These are phyloP conservation scores for Apiospora rasikravindrae DNA, from an alignment of 2,329 filamentous ascomycete species.

Conservation along the genomic window DNA sequence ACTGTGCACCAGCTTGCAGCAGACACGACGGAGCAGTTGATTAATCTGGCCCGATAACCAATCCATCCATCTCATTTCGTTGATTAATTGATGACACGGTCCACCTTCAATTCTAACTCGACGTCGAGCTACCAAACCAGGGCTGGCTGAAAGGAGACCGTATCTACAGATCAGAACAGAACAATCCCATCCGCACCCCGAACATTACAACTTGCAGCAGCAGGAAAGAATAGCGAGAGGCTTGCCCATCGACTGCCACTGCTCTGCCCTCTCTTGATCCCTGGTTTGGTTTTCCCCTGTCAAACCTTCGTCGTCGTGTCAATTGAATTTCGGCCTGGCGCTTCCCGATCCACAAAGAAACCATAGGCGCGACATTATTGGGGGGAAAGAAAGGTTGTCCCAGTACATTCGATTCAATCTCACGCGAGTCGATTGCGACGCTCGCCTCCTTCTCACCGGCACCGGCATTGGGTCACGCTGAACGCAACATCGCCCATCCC, in stretches of 20 bases:
- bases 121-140: slow-evolving; percentile 14
- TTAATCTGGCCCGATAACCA: slow-evolving; percentile 9
- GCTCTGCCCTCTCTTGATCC: background rate
- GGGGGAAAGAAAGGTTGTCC: slow-evolving; percentile 3
- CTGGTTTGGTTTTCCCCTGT: slow-evolving; percentile 14
- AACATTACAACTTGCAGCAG: background rate
- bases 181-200: background rate
- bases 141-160: slow-evolving; percentile 15
- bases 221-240: background rate
- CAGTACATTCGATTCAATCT: slow-evolving; percentile 10
- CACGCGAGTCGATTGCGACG: slow-evolving; percentile 16
- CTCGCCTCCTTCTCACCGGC: slow-evolving; percentile 13
- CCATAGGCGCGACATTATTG: slow-evolving; percentile 10
- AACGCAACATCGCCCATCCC: slow-evolving; percentile 9
- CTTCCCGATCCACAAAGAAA: slow-evolving; percentile 12
- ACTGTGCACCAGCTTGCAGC: background rate
- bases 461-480: slow-evolving; percentile 8
- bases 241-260: background rate
- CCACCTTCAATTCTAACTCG: slow-evolving; percentile 16
- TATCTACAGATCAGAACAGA: slow-evolving; percentile 1
- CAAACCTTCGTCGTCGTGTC: slow-evolving; percentile 10
- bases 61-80: slow-evolving; percentile 14
- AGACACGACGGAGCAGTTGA: background rate
- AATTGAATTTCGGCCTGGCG: slow-evolving; percentile 15
- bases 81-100: slow-evolving; percentile 17